Percentiles rank a stretch among this genome's conserved stretches.
phyloP scores from a whole-genome alignment of 1,284 basidiomycete genomes.

The Erythrobasidium hasegawianum region DNA sequence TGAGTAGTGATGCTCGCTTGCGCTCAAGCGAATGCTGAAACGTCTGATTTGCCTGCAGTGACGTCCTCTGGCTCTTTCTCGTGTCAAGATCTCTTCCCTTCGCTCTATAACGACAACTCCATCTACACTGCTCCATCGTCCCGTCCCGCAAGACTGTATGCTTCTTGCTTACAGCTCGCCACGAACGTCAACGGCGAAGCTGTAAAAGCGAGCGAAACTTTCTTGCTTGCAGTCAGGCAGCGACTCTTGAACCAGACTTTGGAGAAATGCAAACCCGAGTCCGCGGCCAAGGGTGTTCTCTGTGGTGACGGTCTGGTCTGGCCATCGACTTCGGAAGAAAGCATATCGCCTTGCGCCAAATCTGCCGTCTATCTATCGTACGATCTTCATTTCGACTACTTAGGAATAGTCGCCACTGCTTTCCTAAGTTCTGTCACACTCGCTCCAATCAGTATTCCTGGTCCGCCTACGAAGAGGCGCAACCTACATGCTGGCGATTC shows the following conservation, averaged over 20 bases:
- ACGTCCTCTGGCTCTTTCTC: slow-evolving; percentile 22
- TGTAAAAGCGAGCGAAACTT: slow-evolving; percentile 21
- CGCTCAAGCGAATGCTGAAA: neutral
- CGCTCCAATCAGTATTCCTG: neutral
- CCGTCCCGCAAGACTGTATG: slow-evolving; percentile 10
- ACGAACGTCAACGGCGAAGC: slow-evolving; percentile 21
- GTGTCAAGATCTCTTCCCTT: slow-evolving; percentile 21
- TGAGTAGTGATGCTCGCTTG: neutral
- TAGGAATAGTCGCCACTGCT: slow-evolving; percentile 3
- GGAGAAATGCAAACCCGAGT: neutral
- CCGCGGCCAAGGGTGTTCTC: neutral
- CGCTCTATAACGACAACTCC: slow-evolving; percentile 27
- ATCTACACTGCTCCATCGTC: slow-evolving; percentile 17
- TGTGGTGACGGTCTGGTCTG: slow-evolving; percentile 19
- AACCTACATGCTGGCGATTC: neutral
- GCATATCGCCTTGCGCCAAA: neutral
- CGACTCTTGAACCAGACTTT: slow-evolving; percentile 1
- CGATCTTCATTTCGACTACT: neutral
- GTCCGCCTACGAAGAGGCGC: neutral
- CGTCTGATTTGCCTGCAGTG: neutral
- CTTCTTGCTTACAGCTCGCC: slow-evolving; percentile 8
- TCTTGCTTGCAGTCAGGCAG: slow-evolving; percentile 4
- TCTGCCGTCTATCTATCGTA: neutral
- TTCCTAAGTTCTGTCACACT: neutral
- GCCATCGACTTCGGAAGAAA: neutral